Evolutionary conservation across 345 rosid genomes (phyloP), one percentile per base, ranked within the genome.

Genomic region (Populus ilicifolia): DNA sequence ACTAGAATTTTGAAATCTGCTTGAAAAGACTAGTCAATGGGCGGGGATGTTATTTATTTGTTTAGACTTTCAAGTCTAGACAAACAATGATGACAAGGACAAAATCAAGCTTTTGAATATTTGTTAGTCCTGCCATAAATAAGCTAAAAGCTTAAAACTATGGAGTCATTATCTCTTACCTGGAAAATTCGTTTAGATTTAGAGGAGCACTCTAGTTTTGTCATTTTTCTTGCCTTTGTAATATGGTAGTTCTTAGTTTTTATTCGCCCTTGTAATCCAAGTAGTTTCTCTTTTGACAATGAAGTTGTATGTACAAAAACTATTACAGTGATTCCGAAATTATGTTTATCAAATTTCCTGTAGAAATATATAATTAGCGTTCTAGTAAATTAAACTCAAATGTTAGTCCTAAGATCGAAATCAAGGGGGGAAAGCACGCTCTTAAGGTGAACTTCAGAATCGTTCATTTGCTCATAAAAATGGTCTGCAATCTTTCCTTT

Each of bases 1-100:
- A 66, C 38, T 64, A 39, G 38, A 52, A 68, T 50, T 71, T 54
- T 80, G 18, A 80, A 74, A 67, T 77, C 71, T 73, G 83, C 74
- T 70, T 79, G 84, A 46, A 70, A 70, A 67, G 33, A 67, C 33
- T 56, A 66, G 20, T 68, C n/a, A 52, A 62, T 46, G 80, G 67
- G 67, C 59, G 73, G 78, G 78, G 63, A 44, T 38, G 65, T 44
- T 69, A 10, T 46, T 77, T 71, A 33, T 69, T 44, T 54, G 61
- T 69, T 76, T 14, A n/a, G 38, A 62, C 50, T 52, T 59, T 12
- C 23, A 67, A 64, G 75, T 72, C 38, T 2, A 50, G 52, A 52
- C 78, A 68, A 36, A 18, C 9, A 67, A 35, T 62, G 79, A 67
- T 25, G 68, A 79, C 73, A 8, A 73, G 56, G 67, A 71, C 35